Evolutionary conservation across 345 rosid species (phyloP), one percentile per base, ranked within the genome.

Genomic region (Salix arbutifolia): DNA sequence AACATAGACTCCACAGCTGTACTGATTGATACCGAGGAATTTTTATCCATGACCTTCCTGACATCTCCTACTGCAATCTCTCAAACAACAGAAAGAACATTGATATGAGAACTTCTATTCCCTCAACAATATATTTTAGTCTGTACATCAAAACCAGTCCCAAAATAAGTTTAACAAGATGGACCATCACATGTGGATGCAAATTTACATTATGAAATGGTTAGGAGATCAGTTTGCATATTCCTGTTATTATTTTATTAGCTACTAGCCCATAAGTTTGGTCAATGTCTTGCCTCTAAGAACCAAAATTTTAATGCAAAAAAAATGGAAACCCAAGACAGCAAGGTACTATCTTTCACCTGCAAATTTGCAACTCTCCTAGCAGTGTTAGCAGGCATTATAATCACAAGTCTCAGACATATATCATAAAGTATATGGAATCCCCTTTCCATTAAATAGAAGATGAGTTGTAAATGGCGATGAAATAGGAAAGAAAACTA

Each of bases 21-120:
- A 81, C 99, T 85, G 67, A 96, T 73, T 69, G 79, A 78, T 86
- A 73, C 77, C 0, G 93, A 23, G 73, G 89, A 84, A 80, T 82
- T 84, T 80, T 77, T 91, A 66, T 86, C 88, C 81, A 93, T 79
- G 81, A 87, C 58, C 91, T 89, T 92, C 89, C 87, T 96, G 74
- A 91, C 71, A 77, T 93, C 87, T 79, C 69, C 77, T 67, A 78
- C 99, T 96, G 90, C 83, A 88, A 74, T 77, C 28, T 71, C 67
- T 21, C 80, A 74, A 52, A 25, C 72, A 76, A 74, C 23, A 72
- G 46, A 72, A 37, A 25, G 25, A 25, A 35, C 65, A 65, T 67
- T 25, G 31, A 37, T 33, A 21, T 21, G 64, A 56, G 60, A 40
- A 60, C 7, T 58, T 38, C 28, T 14, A 46, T 46, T 46, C 17